These are phyloP conservation scores for Rubia tinctorum DNA, from an alignment of 305 asterid species.

Conservation along the genomic window DNA sequence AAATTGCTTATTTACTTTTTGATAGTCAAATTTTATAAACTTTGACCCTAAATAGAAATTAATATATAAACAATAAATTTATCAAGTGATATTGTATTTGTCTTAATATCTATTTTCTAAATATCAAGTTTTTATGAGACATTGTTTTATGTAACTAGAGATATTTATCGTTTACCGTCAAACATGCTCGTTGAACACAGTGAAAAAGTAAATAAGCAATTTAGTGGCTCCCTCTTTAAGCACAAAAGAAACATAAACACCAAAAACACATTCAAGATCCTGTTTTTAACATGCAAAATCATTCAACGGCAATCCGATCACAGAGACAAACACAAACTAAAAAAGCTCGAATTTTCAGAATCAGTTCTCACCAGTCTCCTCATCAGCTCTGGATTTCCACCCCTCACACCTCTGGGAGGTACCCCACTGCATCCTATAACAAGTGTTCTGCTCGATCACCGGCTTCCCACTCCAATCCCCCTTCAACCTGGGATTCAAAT, in stretches of 20 bases:
- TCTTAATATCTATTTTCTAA: no score
- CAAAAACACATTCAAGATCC: not conserved
- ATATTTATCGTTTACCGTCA: no score
- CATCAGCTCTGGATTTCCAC: slow-evolving; percentile 72
- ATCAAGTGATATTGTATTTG: no score
- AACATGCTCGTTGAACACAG: no score
- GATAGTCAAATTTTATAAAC: no score
- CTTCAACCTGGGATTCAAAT: slow-evolving; percentile 76
- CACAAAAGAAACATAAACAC: not conserved
- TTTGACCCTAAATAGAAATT: no score
- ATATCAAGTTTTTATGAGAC: no score
- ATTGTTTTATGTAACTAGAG: no score
- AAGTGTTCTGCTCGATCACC: slow-evolving; percentile 86
- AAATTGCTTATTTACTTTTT: no score
- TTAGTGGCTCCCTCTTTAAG: no score
- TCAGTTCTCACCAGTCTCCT: slow-evolving; percentile 69
- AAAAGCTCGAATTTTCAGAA: slow-evolving; percentile 11
- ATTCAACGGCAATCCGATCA: not conserved
- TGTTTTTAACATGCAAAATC: not conserved
- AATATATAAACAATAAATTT: no score
- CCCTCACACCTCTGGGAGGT: slow-evolving; percentile 74
- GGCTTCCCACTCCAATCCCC: slow-evolving; percentile 99
- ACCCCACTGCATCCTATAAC: slow-evolving; percentile 99
- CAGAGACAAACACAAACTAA: not conserved
- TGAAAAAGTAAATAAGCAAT: no score